Evolutionary conservation across 108 stramenopile species (phyloP), one percentile per base, ranked within the genome.

Genomic region (Aurantiochytrium sp.): DNA sequence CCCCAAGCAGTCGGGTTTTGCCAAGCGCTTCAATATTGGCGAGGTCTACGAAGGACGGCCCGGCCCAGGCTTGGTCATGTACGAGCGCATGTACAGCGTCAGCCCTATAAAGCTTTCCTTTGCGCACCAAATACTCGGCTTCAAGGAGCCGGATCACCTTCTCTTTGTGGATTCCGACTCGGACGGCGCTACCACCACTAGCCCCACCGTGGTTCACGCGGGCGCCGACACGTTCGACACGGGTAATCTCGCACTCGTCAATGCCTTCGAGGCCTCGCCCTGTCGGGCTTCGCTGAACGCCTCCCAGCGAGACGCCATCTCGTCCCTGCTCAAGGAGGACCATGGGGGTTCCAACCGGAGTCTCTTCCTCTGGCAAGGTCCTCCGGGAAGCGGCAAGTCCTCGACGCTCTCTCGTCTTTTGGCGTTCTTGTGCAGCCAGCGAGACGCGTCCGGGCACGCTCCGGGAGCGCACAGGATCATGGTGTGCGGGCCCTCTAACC

Each of bases 321-420:
- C 27, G 59, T 34, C 32, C 19, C 15, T 65, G 27, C 34, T 65
- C 12, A 8, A 19, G 15, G 27, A 65, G 27, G 59, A 65, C 59
- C 59, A 65, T 4, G 59, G 6, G 15, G 8, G 15, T 30, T 65
- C 32, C 22, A 27, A 15, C 8, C 59, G 24, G 2, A 65, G 19
- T 6, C 8, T 65, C 59, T 65, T 65, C 59, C 8, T 81, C 10
- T 81, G 85, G 86, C 89, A 89, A 55, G 89, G 89, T 52, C 89
- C 89, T 0, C 89, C 89, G 2, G 89, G 89, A 24, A 89, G 85
- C 31, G 89, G 89, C 27, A 89, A 89, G 65, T 69, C 89, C 0
- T 31, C 32, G 1, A 89, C 89, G 2, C 30, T 89, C 39, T 69
- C 86, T 0, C 68, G 55, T 10, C 55, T 89, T 31, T 19, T 85